Conservation (phyloP, 2,329 filamentous ascomycete species). For the Parafenestella ontariensis region DNA sequence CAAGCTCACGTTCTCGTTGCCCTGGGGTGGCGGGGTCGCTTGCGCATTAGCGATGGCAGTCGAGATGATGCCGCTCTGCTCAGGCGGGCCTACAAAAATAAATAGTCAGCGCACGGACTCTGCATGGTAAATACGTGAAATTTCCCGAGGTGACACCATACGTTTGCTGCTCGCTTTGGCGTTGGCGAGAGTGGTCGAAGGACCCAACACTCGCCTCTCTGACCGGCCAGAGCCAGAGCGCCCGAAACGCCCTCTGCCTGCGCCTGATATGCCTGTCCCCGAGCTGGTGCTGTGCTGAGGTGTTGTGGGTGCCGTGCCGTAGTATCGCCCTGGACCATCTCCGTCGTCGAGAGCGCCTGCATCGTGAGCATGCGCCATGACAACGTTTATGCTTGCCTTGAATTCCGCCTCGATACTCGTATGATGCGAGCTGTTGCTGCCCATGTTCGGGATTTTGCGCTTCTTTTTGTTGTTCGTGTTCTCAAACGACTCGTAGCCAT, state of each 20-base stretch:
- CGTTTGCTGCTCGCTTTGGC: constrained; percentile 51
- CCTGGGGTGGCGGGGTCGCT: constrained; percentile 58
- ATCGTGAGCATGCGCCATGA: constrained; percentile 54
- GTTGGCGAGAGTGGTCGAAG: constrained; percentile 52
- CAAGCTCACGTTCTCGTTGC: constrained; percentile 80
- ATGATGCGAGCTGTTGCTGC: constrained; percentile 69
- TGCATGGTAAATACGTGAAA: constrained; percentile 19
- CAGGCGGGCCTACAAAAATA: constrained; percentile 45
- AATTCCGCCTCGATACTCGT: constrained; percentile 67
- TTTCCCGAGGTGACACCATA: constrained; percentile 43
- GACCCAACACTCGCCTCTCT: constrained; percentile 53
- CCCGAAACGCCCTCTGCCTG: constrained; percentile 84
- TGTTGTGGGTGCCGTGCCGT: constrained; percentile 62
- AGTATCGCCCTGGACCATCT: constrained; percentile 59
- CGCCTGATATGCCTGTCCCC: constrained; percentile 78
- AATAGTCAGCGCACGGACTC: constrained; percentile 48
- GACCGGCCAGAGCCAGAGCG: constrained; percentile 57
- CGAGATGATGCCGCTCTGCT: constrained; percentile 84
- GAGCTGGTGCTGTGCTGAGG: constrained; percentile 54
- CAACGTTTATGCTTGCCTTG: constrained; percentile 68
- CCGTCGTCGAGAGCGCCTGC: constrained; percentile 54
- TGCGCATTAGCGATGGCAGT: constrained; percentile 85
- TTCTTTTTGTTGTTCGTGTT: constrained; percentile 99
- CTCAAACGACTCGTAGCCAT: constrained; percentile 96
- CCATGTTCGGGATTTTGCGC: constrained; percentile 92